Percentiles rank a stretch among this genome's conserved stretches.
These are phyloP conservation scores for Musa itinerans DNA, from an alignment of 176 grass and related monocot genomes.

Conservation along the genomic window DNA sequence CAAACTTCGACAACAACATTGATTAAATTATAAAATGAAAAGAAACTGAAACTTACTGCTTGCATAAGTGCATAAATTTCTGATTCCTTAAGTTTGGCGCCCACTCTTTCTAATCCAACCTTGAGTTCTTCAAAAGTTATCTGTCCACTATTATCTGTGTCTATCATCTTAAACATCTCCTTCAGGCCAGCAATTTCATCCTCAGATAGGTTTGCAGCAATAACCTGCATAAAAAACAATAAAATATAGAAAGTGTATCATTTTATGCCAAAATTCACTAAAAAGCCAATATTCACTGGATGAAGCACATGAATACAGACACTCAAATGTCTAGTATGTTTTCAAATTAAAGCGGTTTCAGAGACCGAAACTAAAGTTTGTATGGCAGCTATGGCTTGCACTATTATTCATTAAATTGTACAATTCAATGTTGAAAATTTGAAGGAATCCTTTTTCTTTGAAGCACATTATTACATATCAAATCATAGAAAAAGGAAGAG, in stretches of 20 bases:
- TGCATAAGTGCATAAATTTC: conserved; percentile 70
- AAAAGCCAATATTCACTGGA: neutral
- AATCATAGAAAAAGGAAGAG: neutral
- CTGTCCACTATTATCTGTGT: conserved; percentile 61
- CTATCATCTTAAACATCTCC: conserved; percentile 86
- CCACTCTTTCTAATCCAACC: conserved; percentile 50
- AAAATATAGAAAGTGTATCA: neutral
- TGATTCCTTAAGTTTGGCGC: conserved; percentile 59
- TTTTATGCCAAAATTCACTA: neutral
- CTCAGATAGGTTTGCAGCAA: conserved; percentile 66
- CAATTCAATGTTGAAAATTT: neutral
- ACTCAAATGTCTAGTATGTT: neutral
- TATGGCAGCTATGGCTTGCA: neutral
- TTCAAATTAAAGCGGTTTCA: neutral
- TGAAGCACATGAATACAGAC: neutral
- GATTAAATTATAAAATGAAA: neutral
- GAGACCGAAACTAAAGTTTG: neutral
- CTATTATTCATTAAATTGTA: neutral
- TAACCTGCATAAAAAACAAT: conserved; percentile 38
- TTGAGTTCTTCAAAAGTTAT: conserved; percentile 70
- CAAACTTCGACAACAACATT: no score
- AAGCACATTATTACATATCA: neutral
- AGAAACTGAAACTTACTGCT: conserved; percentile 41
- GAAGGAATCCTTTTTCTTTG: neutral
- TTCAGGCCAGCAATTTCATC: conserved; percentile 74